Evolutionary conservation across 179 eudicot species (phyloP), one percentile per base, ranked within the genome.

Genomic region (Carnegiea gigantea): DNA sequence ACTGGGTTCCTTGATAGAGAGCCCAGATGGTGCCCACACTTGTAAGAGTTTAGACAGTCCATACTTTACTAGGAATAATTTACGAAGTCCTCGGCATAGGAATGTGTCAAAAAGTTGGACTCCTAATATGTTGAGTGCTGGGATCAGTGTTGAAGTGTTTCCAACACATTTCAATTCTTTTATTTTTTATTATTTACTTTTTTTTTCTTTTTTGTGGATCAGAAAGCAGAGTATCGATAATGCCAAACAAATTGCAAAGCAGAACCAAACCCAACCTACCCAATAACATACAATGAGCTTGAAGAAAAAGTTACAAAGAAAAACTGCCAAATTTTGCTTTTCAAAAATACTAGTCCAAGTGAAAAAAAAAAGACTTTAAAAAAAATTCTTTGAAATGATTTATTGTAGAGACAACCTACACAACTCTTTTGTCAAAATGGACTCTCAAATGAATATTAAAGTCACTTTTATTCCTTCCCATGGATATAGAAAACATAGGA

Each of bases 391-490:
- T 8, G 10, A 10, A 51, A 79, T 9, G 38, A 15, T 49, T 30
- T 24, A 11, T 51, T 73, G 20, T 40, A 57, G 11, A 54, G 49
- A 11, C 12, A 43, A 40, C 70, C 60, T 14, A 9, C 9, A 7
- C 40, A 64, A 62, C 43, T 81, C 65, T 43, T 20, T 54, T 36
- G 24, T 7, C 15, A 81, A 51, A 54, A 76, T 60, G 30, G 21
- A 30, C n/a, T 40, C 67, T 80, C 78, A 70, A 36, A 80, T 1
- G 60, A 7, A 26, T 67, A 67, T 24, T 67, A 67, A 67, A 26
- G 13, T 28, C 5, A 67, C 71, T 28, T 12, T 67, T 67, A 10
- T 28, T 24, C 71, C 24, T 26, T 20, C 21, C 21, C 44, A 9
- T 28, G 40, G 17, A 67, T 28, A 4, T 26, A 28, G 38, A 7